phyloP scores from a whole-genome alignment of 2,329 filamentous ascomycete genomes.

The Fusarium burgessii region DNA sequence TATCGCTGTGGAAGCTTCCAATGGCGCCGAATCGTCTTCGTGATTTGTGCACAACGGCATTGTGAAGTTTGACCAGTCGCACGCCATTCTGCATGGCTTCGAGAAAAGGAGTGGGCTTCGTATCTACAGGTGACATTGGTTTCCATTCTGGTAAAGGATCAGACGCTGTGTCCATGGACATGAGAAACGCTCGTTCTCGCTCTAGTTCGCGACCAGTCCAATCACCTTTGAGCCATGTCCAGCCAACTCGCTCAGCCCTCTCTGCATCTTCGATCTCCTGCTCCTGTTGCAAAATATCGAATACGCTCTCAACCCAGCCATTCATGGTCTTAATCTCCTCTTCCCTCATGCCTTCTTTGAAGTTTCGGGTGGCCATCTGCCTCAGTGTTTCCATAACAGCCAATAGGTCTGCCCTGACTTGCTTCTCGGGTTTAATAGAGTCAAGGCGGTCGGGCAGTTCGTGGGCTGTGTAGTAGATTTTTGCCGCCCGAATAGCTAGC shows the following conservation, averaged over 20 bases:
- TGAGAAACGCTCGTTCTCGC: conserved; percentile 84
- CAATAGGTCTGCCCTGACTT: conserved; percentile 85
- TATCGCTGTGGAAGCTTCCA: conserved; percentile 89
- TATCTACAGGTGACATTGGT: conserved; percentile 55
- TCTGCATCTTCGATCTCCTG: conserved; percentile 82
- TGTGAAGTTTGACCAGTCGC: conserved; percentile 87
- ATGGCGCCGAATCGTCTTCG: conserved; percentile 90
- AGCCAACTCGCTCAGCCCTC: conserved; percentile 74
- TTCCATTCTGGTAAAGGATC: conserved; percentile 76
- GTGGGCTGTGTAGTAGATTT: conserved; percentile 95
- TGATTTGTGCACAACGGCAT: conserved; percentile 86
- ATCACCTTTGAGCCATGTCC: conserved; percentile 83
- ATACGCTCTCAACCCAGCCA: conserved; percentile 83
- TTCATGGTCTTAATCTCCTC: conserved; percentile 83
- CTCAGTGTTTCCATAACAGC: conserved; percentile 91
- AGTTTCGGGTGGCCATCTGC: conserved; percentile 88
- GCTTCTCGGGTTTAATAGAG: conserved; percentile 86
- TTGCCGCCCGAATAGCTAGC: conserved; percentile 93
- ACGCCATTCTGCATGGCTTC: conserved; percentile 80
- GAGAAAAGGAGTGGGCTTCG: conserved; percentile 80
- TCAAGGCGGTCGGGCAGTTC: conserved; percentile 87
- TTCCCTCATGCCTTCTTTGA: conserved; percentile 81
- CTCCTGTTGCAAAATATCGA: conserved; percentile 80
- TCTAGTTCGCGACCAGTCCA: conserved; percentile 82
- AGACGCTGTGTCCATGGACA: conserved; percentile 74